Percentiles rank a stretch among this genome's conserved stretches.
Evolutionary conservation across 352 stramenopile genomes (phyloP).

Genomic region (Phytophthora meadii): DNA sequence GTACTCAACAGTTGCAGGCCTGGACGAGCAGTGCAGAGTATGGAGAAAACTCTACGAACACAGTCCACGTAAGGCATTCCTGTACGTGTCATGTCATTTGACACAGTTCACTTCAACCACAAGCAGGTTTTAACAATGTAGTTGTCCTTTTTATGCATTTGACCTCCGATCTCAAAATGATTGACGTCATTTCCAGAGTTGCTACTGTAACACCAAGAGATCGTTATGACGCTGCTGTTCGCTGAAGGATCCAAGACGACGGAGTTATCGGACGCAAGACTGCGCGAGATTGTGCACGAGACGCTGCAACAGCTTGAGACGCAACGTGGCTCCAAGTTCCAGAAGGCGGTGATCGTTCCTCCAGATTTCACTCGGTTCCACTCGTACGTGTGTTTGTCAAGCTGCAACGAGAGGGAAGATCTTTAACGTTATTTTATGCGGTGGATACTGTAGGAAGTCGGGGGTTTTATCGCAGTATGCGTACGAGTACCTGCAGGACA

Average conservation of each 20-base stretch:
- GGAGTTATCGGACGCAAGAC: slow-evolving; percentile 63
- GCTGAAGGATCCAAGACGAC: slow-evolving; percentile 75
- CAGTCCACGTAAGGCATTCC: slow-evolving; percentile 1
- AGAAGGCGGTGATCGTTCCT: slow-evolving; percentile 92
- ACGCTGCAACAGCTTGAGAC: slow-evolving; percentile 75
- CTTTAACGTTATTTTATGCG: not conserved
- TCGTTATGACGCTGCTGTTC: slow-evolving; percentile 71
- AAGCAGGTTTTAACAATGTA: slow-evolving; percentile 9
- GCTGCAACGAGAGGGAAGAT: not conserved
- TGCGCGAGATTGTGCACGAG: slow-evolving; percentile 69
- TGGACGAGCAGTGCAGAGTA: slow-evolving; percentile 42
- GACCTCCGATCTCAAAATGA: slow-evolving; percentile 1
- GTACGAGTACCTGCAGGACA: slow-evolving; percentile 92
- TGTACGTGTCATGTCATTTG: too few relatives aligned
- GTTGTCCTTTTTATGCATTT: slow-evolving; percentile 16
- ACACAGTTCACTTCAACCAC: slow-evolving; percentile 24
- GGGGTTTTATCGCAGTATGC: slow-evolving; percentile 94
- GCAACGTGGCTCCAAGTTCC: slow-evolving; percentile 51
- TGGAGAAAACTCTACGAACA: slow-evolving; percentile 42
- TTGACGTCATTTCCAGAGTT: slow-evolving; percentile 16
- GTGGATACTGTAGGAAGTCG: slow-evolving; percentile 66
- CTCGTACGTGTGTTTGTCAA: slow-evolving; percentile 69
- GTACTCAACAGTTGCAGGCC: slow-evolving; percentile 39
- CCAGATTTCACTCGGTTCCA: slow-evolving; percentile 97
- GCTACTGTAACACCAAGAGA: not conserved